phyloP scores from a whole-genome alignment of 2,329 filamentous ascomycete genomes.

The Gaeumannomyces sp. region DNA sequence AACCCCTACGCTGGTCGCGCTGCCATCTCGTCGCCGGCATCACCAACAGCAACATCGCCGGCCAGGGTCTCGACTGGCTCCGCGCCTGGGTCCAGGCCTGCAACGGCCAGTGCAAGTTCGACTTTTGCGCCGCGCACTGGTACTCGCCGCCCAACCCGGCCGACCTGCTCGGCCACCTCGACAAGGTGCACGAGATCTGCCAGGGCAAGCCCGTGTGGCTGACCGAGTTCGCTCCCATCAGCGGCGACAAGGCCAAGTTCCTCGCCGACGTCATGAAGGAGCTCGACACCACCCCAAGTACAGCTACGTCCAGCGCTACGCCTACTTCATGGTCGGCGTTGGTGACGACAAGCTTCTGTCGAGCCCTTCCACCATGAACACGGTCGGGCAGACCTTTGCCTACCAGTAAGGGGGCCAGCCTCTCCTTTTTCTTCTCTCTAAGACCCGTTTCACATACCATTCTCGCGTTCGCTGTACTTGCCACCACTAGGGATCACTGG shows the following conservation, averaged over 20 bases:
- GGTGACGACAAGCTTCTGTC: constrained; percentile 16
- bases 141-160: constrained; percentile 45
- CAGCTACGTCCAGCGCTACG: constrained; percentile 47
- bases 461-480: constrained; percentile 8
- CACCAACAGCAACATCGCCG: constrained; percentile 47
- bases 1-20: constrained; percentile 47
- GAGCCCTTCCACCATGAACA: neutral
- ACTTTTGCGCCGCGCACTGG: constrained; percentile 61
- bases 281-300: constrained; percentile 39
- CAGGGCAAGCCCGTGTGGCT: constrained; percentile 51
- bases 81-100: constrained; percentile 46
- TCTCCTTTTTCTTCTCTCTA: neutral
- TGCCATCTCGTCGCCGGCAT: constrained; percentile 52
- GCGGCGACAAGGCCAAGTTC: constrained; percentile 39
- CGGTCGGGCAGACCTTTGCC: constrained; percentile 5
- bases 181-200: constrained; percentile 39
- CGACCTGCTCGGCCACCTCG: constrained; percentile 49
- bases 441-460: constrained; percentile 1
- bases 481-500: constrained; percentile 4
- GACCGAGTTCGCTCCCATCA: constrained; percentile 56
- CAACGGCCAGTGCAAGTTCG: constrained; percentile 42
- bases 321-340: constrained; percentile 48
- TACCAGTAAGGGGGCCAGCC: neutral
- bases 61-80: constrained; percentile 52
- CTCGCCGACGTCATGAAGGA: constrained; percentile 40